These are phyloP conservation scores for Fraxinus sp. DNA, from an alignment of 305 asterid genomes.

Conservation along the genomic window DNA sequence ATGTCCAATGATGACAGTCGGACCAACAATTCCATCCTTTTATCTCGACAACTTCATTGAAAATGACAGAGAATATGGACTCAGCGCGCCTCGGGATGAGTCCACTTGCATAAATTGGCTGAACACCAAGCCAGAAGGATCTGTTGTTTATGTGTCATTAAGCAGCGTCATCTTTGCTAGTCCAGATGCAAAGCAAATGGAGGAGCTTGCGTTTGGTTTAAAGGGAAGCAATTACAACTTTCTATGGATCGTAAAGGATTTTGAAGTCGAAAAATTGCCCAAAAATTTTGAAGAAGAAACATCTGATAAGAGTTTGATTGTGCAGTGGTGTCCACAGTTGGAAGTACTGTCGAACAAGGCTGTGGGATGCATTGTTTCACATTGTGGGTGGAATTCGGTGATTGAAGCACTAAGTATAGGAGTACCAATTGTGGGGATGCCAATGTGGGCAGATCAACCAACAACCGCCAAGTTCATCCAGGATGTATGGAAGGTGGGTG, in stretches of 20 bases:
- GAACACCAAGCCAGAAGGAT: conserved; percentile 42
- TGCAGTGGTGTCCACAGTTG: conserved; percentile 40
- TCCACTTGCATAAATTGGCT: conserved; percentile 47
- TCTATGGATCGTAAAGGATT: conserved; percentile 58
- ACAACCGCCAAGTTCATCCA: conserved; percentile 35
- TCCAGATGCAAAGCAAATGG: conserved; percentile 42
- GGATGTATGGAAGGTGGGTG: conserved; percentile 37
- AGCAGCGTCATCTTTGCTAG: conserved; percentile 64
- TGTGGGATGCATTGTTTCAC: conserved; percentile 35
- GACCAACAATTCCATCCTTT: conserved; percentile 70
- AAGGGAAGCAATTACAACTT: conserved; percentile 34
- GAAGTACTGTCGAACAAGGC: conserved; percentile 33
- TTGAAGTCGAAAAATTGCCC: conserved; percentile 40
- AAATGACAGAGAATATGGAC: conserved; percentile 48
- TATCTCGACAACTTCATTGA: conserved; percentile 56
- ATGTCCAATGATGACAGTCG: conserved; percentile 46
- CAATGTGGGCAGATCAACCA: conserved; percentile 36
- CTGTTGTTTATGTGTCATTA: conserved; percentile 64
- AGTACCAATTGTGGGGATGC: conserved; percentile 36
- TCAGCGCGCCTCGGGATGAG: conserved; percentile 46
- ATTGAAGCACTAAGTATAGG: conserved; percentile 35
- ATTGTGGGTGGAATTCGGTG: conserved; percentile 46
- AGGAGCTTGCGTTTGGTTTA: conserved; percentile 60
- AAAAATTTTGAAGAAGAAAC: neutral
- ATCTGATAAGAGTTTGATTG: conserved; percentile 24